Evolutionary conservation across 1,284 basidiomycete species (phyloP).

Genomic region (Veloporphyrellus conicus): DNA sequence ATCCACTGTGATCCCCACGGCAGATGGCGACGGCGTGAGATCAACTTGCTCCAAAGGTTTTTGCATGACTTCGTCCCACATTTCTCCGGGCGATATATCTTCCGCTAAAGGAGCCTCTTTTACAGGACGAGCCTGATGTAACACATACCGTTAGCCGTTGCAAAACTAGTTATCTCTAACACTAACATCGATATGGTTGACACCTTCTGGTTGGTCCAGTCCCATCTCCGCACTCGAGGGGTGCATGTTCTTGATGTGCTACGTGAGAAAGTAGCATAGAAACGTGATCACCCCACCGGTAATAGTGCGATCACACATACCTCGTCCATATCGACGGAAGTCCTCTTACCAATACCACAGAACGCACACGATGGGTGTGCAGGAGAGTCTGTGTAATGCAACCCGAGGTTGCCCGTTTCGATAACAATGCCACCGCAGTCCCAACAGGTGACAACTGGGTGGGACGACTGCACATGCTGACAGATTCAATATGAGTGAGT

Average conservation of each 20-base stretch:
- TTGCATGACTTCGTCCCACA: neutral
- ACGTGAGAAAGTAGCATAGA: conserved; percentile 7
- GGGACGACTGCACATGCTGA: conserved; percentile 24
- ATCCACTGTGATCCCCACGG: neutral
- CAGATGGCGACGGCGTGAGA: neutral
- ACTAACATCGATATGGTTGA: conserved; percentile 9
- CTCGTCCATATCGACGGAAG: conserved; percentile 18
- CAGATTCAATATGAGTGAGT: neutral
- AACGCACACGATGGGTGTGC: conserved; percentile 23
- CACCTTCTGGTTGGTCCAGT: neutral
- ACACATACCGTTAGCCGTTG: conserved; percentile 2
- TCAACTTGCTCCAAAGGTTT: neutral
- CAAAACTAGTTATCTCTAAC: neutral
- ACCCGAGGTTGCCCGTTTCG: conserved; percentile 19
- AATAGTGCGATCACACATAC: conserved; percentile 11
- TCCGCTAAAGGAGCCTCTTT: neutral
- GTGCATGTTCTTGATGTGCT: conserved; percentile 25
- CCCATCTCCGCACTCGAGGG: conserved; percentile 5
- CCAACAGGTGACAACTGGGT: conserved; percentile 30
- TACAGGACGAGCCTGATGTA: conserved; percentile 3
- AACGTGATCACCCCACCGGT: neutral
- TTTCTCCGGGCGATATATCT: neutral
- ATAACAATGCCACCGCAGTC: conserved; percentile 28
- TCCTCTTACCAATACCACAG: conserved; percentile 22
- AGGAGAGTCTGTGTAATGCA: conserved; percentile 27